Percentiles rank a stretch among this genome's conserved stretches.
phyloP scores from a whole-genome alignment of 73 alveolate genomes.

The Stentor coeruleus region DNA sequence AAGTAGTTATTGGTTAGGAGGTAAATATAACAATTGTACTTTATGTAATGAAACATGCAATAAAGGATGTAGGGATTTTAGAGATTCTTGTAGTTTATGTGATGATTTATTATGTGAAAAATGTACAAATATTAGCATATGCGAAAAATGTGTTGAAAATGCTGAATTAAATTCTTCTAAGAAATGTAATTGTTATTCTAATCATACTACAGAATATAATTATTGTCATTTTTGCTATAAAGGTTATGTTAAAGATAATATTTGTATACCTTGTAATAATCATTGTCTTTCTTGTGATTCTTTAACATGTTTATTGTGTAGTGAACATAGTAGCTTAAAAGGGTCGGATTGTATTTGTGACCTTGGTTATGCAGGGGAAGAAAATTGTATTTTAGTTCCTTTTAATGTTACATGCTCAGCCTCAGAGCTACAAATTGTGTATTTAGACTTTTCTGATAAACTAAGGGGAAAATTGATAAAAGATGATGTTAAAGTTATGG shows the following conservation, averaged over 20 bases:
- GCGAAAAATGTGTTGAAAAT: not conserved
- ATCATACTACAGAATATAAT: not conserved
- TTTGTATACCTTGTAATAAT: not conserved
- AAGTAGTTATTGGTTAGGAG: not conserved
- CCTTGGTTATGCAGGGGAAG: not conserved
- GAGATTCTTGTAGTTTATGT: not conserved
- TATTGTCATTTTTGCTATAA: not conserved
- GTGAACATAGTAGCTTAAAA: not conserved
- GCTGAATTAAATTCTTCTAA: not conserved
- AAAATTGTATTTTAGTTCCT: not conserved
- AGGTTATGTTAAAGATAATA: not conserved
- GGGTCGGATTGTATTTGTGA: not conserved
- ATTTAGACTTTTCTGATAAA: not conserved
- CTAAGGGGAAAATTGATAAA: not conserved
- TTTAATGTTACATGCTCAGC: not conserved
- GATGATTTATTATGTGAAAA: not conserved
- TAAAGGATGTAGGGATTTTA: not conserved
- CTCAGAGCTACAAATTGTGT: not conserved
- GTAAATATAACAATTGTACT: not conserved
- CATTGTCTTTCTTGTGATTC: not conserved
- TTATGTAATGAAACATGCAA: not conserved
- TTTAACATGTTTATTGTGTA: not conserved
- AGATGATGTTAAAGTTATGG: too few relatives aligned
- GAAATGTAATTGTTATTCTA: not conserved
- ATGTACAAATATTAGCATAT: not conserved